Base-by-base conservation (phyloP, 2,329 filamentous ascomycete genomes). In the Neurospora sp. region DNA sequence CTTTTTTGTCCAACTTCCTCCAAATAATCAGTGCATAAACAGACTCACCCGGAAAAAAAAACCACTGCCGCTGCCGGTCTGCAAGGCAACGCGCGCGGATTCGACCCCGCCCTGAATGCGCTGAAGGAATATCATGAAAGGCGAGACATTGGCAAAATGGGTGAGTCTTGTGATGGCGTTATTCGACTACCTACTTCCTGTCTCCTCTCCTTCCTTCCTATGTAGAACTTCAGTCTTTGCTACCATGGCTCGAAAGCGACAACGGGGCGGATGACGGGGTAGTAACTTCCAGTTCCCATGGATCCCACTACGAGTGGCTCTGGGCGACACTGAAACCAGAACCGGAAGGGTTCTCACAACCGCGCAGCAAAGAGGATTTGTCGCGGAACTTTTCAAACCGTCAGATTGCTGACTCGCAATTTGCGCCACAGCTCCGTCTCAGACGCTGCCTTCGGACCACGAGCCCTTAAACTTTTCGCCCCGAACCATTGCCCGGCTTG, bases 401-500 rank as follows among this genome's bases (percentile, higher is more conserved):
- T 36, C 28, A 17, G 15, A 62, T 33, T 36, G 52, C 52, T 62
- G 52, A 62, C 52, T 62, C 52, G 52, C 52, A 33, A 36, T 33
- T 62, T 62, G 52, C 52, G 52, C 23, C 52, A 74, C 76, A 88
- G 86, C 85, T 82, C 84, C 85, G 82, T 87, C 86, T 79, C 85
- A 87, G 83, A 82, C 85, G 81, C 82, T 85, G 81, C 81, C 84
- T 82, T 83, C 85, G 79, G 86, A 88, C 77, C 84, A 85, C 72
- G 84, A 87, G 76, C 80, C 82, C 74, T 76, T 82, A 75, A 87
- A 85, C 78, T 85, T 85, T 76, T 81, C 84, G 71, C 79, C 84
- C 69, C 83, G 84, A 74, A 78, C 84, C 74, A 81, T 83, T 72
- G 81, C 83, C 70, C 83, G 83, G 76, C 82, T 86, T 71, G 84